A percentile compares a stretch with the other conserved stretches of the same genome.
Conservation (phyloP, 192 early-diverging fungal species). For the Coemansia sp. region DNA sequence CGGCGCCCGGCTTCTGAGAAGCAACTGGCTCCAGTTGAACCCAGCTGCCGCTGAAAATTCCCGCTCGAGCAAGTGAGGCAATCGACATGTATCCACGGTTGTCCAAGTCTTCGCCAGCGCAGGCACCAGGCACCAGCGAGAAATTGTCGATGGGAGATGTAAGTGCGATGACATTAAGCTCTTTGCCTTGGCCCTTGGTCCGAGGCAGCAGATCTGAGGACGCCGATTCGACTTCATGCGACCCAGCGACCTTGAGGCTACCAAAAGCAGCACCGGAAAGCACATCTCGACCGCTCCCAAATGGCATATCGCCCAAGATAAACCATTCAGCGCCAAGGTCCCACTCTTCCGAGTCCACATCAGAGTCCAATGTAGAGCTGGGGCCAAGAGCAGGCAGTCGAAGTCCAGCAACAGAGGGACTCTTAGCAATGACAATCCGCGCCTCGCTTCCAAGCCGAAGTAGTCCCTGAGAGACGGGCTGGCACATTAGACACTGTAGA, state of each 20-base stretch:
- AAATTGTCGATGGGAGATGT: conserved; percentile 10
- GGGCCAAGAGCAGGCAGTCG: neutral
- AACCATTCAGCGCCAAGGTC: conserved; percentile 51
- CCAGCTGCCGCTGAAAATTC: conserved; percentile 51
- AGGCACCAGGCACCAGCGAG: conserved; percentile 17
- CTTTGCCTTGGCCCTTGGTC: neutral
- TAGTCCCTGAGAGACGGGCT: conserved; percentile 41
- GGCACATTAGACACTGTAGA: conserved; percentile 47
- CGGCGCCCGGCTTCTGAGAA: neutral
- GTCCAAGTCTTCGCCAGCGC: conserved; percentile 24
- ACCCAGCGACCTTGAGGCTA: neutral
- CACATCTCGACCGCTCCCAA: conserved; percentile 13
- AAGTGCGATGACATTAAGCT: conserved; percentile 20
- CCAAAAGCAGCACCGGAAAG: conserved; percentile 20
- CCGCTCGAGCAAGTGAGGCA: conserved; percentile 24
- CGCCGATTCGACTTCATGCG: neutral
- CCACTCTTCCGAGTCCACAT: conserved; percentile 16
- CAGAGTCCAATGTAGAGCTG: neutral
- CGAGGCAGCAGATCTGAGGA: neutral
- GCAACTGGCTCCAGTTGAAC: conserved; percentile 13
- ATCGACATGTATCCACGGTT: conserved; percentile 47
- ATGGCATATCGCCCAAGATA: conserved; percentile 36
- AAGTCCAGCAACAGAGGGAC: neutral
- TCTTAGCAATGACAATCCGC: conserved; percentile 36
- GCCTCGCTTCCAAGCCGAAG: conserved; percentile 2